Evolutionary conservation across 306 rosid species (phyloP), one percentile per base, ranked within the genome.

Genomic region (Quillaja saponaria): DNA sequence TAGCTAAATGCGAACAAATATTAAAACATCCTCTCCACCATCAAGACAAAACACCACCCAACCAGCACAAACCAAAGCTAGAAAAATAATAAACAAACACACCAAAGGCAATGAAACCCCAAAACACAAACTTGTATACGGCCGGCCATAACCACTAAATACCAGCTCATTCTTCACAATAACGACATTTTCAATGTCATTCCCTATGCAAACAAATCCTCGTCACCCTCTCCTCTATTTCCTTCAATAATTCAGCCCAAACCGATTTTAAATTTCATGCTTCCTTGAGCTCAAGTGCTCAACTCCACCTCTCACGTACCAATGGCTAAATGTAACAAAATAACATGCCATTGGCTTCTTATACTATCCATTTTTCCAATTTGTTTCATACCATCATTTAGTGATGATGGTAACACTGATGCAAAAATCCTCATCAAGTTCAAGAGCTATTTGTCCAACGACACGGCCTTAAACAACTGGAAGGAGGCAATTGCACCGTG

Each of bases 121-220:
- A n/a, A 19, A 60, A 61, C 35, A 52, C 37, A 49, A 16, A 0
- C n/a, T n/a, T n/a, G n/a, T 33, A 63, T 10, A 34, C 14, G 61
- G 90, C 95, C 84, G 90, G 95, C 95, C 8, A n/a, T n/a, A n/a
- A n/a, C n/a, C n/a, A n/a, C n/a, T n/a, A n/a, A n/a, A 16, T 47
- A 68, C 68, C 95, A 84, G 90, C 87, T 80, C 85, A 83, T 73
- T 37, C 72, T 47, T 61, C 49, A 34, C 59, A 14, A 61, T 51
- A 67, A 48, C 2, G 55, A 66, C 87, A 40, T 78, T 67, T 83
- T 78, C 83, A 73, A 74, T 66, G 78, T 69, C 76, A 70, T 76
- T 79, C 67, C 42, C 41, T 14, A 54, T 47, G 40, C 28, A 60
- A 48, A 20, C 18, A 3, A 40, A 6, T 38, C 44, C 17, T 21